Base-by-base conservation (phyloP, 2,329 filamentous ascomycete genomes). In the Ambrosiella cleistominuta region DNA sequence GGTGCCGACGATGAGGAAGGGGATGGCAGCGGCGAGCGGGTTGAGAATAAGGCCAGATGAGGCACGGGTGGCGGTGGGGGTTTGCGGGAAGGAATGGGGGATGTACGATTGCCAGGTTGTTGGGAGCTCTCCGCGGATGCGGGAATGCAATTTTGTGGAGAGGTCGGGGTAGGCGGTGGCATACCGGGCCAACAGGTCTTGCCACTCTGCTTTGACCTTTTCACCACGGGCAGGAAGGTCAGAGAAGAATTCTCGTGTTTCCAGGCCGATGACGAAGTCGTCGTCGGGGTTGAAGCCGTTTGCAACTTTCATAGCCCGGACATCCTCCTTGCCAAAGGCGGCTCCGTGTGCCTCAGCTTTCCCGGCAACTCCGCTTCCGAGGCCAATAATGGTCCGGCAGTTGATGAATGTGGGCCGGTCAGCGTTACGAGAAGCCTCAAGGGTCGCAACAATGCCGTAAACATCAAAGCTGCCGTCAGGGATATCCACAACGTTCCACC, bases 321-420 rank as follows among this genome's bases (percentile, higher is more conserved):
- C 74, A 56, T 78, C 76, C 1, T 75, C 71, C 1, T 70, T 66
- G 5, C 77, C 79, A 45, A 79, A 77, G 1, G 79, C 76, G 9
- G 74, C 79, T 19, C 79, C 79, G 61, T 83, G 80, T 0, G 79
- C 75, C 17, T 73, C 72, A 2, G 78, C 77, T 12, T 76, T 67
- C 4, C 75, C 75, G 0, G 73, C 73, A 4, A 71, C 69, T 2
- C 68, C 68, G 62, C 71, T 78, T 5, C 75, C 76, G 0, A 78
- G 61, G 0, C 78, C 77, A 19, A 80, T 81, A n/a, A 77, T 67
- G 0, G 78, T 81, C 17, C 70, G 71, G 7, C 80, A 68, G 61
- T 81, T 81, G 68, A 81, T 74, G 61, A 81, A 80, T 0, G 73
- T 75, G 0, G 78, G 79, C 63, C 77, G 78, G 1, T 74, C 70